Evolutionary conservation across 108 stramenopile genomes (phyloP).

Genomic region (Ochromonas danica): DNA sequence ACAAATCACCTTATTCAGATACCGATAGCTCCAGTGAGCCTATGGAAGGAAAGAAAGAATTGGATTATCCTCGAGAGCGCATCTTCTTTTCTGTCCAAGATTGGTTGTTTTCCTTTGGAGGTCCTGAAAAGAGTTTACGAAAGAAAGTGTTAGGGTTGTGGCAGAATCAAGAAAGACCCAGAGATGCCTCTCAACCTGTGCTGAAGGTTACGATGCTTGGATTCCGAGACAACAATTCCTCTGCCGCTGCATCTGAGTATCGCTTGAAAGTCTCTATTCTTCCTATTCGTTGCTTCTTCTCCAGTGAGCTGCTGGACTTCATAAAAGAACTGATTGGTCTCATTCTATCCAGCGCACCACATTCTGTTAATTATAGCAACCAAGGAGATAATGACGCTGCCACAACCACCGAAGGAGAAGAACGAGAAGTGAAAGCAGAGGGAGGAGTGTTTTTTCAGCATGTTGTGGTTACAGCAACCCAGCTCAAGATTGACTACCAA

Average conservation of each 20-base stretch:
- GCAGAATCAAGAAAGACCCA: neutral
- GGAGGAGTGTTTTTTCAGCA: slow-evolving; percentile 5
- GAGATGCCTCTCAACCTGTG: neutral
- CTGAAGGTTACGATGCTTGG: neutral
- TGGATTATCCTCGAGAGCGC: too few species aligned
- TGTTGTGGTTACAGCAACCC: neutral
- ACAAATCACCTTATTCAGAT: too few species aligned
- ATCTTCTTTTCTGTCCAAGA: neutral
- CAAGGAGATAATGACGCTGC: slow-evolving; percentile 1
- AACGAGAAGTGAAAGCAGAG: neutral
- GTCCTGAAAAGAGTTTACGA: neutral
- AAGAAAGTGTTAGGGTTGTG: neutral
- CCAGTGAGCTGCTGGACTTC: neutral
- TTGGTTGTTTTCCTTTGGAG: neutral
- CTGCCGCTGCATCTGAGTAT: neutral
- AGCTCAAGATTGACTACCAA: slow-evolving; percentile 25
- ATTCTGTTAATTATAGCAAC: neutral
- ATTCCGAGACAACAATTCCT: neutral
- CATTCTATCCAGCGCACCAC: neutral
- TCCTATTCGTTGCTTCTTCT: slow-evolving; percentile 22
- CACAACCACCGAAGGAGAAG: neutral
- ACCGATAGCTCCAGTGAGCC: too few species aligned
- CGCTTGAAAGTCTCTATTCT: neutral
- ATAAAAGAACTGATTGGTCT: neutral
- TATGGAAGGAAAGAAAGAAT: too few species aligned